phyloP scores from a whole-genome alignment of 1,284 basidiomycete genomes.

The Malassezia equina region DNA sequence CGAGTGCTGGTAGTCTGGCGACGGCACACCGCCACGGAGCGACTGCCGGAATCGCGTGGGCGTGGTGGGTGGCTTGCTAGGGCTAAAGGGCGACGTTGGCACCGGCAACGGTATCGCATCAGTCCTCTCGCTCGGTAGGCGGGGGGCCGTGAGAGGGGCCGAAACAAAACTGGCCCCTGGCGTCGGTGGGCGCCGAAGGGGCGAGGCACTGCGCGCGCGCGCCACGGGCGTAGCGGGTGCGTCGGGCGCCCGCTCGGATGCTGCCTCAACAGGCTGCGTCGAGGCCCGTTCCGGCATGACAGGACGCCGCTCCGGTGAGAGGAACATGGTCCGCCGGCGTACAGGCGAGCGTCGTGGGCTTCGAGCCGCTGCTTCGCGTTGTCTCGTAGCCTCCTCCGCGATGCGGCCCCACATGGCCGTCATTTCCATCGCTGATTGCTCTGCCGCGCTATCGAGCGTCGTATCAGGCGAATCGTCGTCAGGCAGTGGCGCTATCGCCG shows the following conservation, averaged over 20 bases:
- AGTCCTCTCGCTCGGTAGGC: neutral
- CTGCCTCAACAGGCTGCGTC: too few relatives aligned
- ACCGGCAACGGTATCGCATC: too few relatives aligned
- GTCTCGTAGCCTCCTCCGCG: conserved; percentile 13
- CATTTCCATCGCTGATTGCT: conserved; percentile 29
- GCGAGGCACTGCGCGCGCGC: neutral
- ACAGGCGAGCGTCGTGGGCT: conserved; percentile 15
- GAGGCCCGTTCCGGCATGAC: neutral
- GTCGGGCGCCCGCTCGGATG: too few relatives aligned
- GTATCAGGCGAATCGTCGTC: conserved; percentile 12
- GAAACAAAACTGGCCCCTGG: neutral
- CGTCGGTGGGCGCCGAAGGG: neutral
- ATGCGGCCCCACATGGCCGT: conserved; percentile 24
- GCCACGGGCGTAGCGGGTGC: neutral
- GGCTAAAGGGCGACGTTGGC: neutral
- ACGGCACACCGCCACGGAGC: conserved; percentile 30
- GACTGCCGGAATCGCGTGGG: conserved; percentile 31
- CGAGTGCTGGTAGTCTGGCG: conserved; percentile 28
- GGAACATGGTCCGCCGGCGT: conserved; percentile 15
- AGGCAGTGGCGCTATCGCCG: neutral
- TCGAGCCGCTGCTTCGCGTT: conserved; percentile 5
- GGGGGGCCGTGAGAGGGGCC: neutral
- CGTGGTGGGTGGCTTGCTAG: neutral
- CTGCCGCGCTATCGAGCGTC: conserved; percentile 5
- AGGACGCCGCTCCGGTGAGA: neutral